Evolutionary conservation across 208 protist species (phyloP).

Genomic region (Lotmaria passim): DNA sequence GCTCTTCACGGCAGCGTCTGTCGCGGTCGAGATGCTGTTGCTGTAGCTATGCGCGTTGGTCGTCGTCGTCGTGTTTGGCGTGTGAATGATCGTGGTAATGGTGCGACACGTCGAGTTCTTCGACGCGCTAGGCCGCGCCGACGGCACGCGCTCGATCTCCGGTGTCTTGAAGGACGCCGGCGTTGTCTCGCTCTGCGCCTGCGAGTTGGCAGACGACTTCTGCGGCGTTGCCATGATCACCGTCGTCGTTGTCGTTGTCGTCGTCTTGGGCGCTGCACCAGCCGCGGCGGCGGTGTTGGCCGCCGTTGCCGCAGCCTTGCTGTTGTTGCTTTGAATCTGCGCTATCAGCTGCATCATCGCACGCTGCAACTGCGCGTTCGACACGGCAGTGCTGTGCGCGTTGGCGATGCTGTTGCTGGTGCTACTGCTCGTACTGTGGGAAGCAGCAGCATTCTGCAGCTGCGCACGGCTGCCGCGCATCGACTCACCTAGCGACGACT

Average conservation of each 20-base stretch:
- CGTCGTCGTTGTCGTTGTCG: background rate
- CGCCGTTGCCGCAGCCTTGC: constrained; percentile 5
- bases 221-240: constrained; percentile 14
- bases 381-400: background rate
- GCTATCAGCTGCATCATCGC: constrained; percentile 35
- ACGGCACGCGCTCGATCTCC: constrained; percentile 34
- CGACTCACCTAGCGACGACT: constrained; percentile 15
- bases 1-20: background rate
- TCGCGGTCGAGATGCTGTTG: background rate
- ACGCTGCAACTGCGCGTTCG: constrained; percentile 21
- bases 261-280: background rate
- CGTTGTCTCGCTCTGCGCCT: background rate
- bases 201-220: constrained; percentile 3
- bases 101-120: constrained; percentile 31
- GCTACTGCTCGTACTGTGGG: no score
- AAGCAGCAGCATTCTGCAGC: no score
- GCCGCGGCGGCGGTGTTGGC: background rate
- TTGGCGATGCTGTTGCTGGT: constrained; percentile 5
- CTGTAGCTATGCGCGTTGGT: constrained; percentile 8
- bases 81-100: constrained; percentile 42
- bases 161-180: constrained; percentile 27
- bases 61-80: constrained; percentile 13
- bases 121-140: constrained; percentile 33
- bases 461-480: constrained; percentile 3
- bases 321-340: constrained; percentile 31